Conservation (phyloP, 768 basidiomycete species). For the Plicaturopsis crispa region DNA sequence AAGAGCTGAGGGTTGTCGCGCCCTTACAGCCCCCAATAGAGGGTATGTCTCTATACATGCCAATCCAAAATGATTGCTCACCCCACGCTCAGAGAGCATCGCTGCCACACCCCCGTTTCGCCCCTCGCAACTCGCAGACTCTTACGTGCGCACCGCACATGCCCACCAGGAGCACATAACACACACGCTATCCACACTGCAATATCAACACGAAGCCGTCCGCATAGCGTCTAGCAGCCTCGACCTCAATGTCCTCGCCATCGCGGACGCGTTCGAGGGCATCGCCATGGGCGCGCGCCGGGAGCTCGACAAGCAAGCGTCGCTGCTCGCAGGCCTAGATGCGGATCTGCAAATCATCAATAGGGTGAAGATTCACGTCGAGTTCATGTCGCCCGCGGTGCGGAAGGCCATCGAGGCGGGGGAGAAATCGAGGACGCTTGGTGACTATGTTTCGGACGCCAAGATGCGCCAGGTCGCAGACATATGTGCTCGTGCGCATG, state of each 20-base stretch:
- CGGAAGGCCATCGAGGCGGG: slow-evolving; percentile 68
- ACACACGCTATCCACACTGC: slow-evolving; percentile 43
- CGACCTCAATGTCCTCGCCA: slow-evolving; percentile 65
- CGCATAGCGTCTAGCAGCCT: slow-evolving; percentile 67
- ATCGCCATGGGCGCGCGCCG: slow-evolving; percentile 44
- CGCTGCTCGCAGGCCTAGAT: slow-evolving; percentile 54
- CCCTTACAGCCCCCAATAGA: slow-evolving; percentile 65
- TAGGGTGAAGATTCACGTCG: slow-evolving; percentile 60
- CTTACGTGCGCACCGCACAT: slow-evolving; percentile 58
- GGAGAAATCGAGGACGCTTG: slow-evolving; percentile 59
- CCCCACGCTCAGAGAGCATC: slow-evolving; percentile 37
- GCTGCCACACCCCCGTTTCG: slow-evolving; percentile 68
- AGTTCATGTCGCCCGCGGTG: slow-evolving; percentile 64
- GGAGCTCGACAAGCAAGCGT: slow-evolving; percentile 62
- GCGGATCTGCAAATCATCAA: slow-evolving; percentile 68
- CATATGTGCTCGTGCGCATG: slow-evolving; percentile 60
- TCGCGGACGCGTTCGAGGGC: slow-evolving; percentile 62
- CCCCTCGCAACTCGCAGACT: slow-evolving; percentile 56
- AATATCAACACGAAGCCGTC: slow-evolving; percentile 61
- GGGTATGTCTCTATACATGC: slow-evolving; percentile 31
- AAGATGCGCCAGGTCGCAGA: slow-evolving; percentile 81
- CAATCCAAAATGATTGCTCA: not conserved
- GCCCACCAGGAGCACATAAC: slow-evolving; percentile 57
- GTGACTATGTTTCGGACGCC: slow-evolving; percentile 70
- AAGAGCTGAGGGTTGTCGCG: slow-evolving; percentile 53